Base-by-base conservation (phyloP, 129 eudicot genomes). In the Lactuca saligna region DNA sequence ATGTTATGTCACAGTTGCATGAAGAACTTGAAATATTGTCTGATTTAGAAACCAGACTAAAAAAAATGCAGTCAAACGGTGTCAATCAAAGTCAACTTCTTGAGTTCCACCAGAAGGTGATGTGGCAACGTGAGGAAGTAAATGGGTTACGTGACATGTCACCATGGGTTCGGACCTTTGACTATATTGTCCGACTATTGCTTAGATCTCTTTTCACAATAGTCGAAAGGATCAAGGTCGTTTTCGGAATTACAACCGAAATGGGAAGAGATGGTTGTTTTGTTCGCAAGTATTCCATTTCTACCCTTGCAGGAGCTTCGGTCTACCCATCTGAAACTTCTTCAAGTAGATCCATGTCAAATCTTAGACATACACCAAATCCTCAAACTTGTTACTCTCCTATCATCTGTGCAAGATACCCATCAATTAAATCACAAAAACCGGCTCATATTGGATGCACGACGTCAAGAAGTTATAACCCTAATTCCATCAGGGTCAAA, bases 111-210 rank as follows among this genome's bases (percentile, higher is more conserved):
- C 91, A 87, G 57, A 94, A 83, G 82, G 97, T 94, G n/a, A 56
- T 75, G 48, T 87, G 97, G 96, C 97, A 82, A 63, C 94, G 97
- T 25, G 91, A 83, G 76, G 96, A 82, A 66, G 97, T 94, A 71
- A 80, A 66, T 74, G 75, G 75, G 63, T 68, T 90, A 39, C 79
- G 81, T 7, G 96, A 83, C 63, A 83, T 85, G 84, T 94, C 96
- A 73, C 97, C 96, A 25, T 94, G 97, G 97, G 82, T 86, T 54
- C 73, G 87, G 61, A 81, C 97, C 1, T 82, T 81, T 71, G 96
- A 94, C 69, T 94, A 87, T 34, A 72, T 61, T 25, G 94, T 94
- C 8, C 79, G 92, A 13, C 81, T 94, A 50, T 72, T 94, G 61
- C 71, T 84, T 39, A 80, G 95, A 87, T 87, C 96, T 41, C 82